These are phyloP conservation scores for Monosporascus cannonballus DNA, from an alignment of 2,329 filamentous ascomycete genomes.

Conservation along the genomic window DNA sequence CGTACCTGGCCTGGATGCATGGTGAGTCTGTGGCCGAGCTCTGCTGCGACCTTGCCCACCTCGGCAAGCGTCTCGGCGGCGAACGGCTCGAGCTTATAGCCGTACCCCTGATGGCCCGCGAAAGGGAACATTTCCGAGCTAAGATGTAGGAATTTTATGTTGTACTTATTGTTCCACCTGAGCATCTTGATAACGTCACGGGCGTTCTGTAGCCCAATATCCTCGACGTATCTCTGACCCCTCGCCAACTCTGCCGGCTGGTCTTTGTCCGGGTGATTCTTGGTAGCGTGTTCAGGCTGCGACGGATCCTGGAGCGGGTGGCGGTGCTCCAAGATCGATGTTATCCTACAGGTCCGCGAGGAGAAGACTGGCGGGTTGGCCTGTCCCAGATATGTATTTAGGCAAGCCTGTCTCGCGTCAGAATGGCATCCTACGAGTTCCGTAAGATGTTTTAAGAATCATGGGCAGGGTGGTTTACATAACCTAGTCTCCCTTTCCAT, in stretches of 20 bases:
- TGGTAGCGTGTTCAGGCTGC: constrained; percentile 73
- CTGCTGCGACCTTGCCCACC: constrained; percentile 67
- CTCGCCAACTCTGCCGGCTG: constrained; percentile 59
- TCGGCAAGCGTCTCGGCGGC: constrained; percentile 72
- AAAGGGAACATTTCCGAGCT: constrained; percentile 98
- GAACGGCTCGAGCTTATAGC: constrained; percentile 79
- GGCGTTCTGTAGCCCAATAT: constrained; percentile 74
- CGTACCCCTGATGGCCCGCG: constrained; percentile 80
- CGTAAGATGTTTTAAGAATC: background rate
- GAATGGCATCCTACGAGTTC: background rate
- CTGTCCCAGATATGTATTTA: constrained; percentile 84
- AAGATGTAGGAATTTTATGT: constrained; percentile 86
- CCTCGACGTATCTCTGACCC: constrained; percentile 69
- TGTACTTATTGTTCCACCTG: constrained; percentile 85
- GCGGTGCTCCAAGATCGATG: constrained; percentile 83
- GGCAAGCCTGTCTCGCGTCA: constrained; percentile 56
- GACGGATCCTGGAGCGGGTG: constrained; percentile 72
- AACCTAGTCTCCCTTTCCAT: constrained; percentile 85
- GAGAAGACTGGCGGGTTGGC: constrained; percentile 82
- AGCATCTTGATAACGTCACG: constrained; percentile 80
- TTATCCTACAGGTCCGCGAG: constrained; percentile 84
- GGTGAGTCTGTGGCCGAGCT: constrained; percentile 78
- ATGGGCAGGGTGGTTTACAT: constrained; percentile 50
- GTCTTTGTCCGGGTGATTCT: constrained; percentile 76
- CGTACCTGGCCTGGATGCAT: constrained; percentile 76